These are phyloP conservation scores for Flaveria ramosissima DNA, from an alignment of 129 eudicot species.

Conservation along the genomic window DNA sequence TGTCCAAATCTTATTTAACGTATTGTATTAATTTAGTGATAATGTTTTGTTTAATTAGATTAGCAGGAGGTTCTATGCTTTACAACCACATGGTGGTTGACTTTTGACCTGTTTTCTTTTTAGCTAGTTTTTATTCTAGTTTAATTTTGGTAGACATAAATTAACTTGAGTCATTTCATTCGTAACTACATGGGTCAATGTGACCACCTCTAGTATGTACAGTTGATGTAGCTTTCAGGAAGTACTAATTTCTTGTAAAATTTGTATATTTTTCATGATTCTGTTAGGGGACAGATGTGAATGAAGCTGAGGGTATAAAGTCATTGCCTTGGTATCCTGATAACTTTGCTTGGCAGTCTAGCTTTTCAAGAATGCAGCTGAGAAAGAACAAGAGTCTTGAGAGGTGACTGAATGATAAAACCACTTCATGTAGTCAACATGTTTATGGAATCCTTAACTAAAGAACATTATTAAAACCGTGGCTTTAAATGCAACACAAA, in stretches of 20 bases:
- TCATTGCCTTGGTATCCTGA: slow-evolving; percentile 96
- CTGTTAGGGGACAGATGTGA: slow-evolving; percentile 62
- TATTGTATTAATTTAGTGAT: not conserved
- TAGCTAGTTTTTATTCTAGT: not conserved
- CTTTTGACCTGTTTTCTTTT: not conserved
- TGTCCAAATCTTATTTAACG: not conserved
- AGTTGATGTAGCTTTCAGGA: not conserved
- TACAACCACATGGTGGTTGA: not conserved
- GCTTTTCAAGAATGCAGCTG: slow-evolving; percentile 91
- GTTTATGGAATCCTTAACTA: slow-evolving; percentile 4
- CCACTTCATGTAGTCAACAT: not conserved
- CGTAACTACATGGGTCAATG: not conserved
- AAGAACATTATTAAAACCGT: slow-evolving; percentile 2
- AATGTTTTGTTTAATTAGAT: not conserved
- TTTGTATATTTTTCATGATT: slow-evolving; percentile 6
- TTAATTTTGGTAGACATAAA: not conserved
- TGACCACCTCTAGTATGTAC: not conserved
- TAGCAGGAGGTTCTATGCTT: not conserved
- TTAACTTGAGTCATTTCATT: not conserved
- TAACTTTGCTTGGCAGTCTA: slow-evolving; percentile 96
- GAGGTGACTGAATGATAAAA: slow-evolving; percentile 44
- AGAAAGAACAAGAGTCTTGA: slow-evolving; percentile 85
- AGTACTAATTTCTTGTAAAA: not conserved
- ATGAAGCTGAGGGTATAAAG: slow-evolving; percentile 64
- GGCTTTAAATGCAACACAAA: not conserved